These are phyloP conservation scores for Neopestalotiopsis sp. DNA, from an alignment of 2,329 filamentous ascomycete species.

Conservation along the genomic window DNA sequence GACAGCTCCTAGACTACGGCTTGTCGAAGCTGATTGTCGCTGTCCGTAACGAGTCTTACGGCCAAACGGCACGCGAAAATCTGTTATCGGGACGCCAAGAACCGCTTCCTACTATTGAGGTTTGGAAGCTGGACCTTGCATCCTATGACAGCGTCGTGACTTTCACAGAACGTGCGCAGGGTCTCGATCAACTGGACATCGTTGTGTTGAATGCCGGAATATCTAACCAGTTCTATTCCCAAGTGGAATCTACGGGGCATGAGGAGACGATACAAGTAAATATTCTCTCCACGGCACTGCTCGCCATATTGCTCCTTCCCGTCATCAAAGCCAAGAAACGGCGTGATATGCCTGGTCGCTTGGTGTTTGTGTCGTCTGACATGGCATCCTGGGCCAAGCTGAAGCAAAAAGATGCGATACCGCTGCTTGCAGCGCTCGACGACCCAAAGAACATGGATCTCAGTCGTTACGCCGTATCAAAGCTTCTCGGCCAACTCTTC, in stretches of 20 bases:
- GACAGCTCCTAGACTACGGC: slow-evolving; percentile 35
- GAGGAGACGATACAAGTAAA: slow-evolving; percentile 55
- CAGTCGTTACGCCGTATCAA: slow-evolving; percentile 26
- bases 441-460: slow-evolving; percentile 48
- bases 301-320: slow-evolving; percentile 51
- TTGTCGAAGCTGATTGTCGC: slow-evolving; percentile 38
- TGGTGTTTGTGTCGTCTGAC: slow-evolving; percentile 25
- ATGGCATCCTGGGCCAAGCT: slow-evolving; percentile 13
- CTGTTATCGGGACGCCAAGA: background rate
- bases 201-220: slow-evolving; percentile 42
- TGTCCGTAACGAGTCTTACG: slow-evolving; percentile 36
- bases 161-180: slow-evolving; percentile 39
- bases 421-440: slow-evolving; percentile 13
- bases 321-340: slow-evolving; percentile 5
- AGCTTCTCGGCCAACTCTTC: slow-evolving; percentile 76
- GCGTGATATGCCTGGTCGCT: slow-evolving; percentile 16
- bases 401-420: slow-evolving; percentile 15
- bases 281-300: slow-evolving; percentile 53
- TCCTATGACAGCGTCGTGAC: slow-evolving; percentile 43
- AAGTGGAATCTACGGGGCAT: slow-evolving; percentile 38
- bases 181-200: slow-evolving; percentile 43
- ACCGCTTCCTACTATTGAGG: slow-evolving; percentile 32
- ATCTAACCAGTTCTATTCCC: slow-evolving; percentile 24
- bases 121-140: slow-evolving; percentile 47
- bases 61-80: slow-evolving; percentile 19